These are phyloP conservation scores for Pseudocercospora crystallina DNA, from an alignment of 2,329 filamentous ascomycete species.

Conservation along the genomic window DNA sequence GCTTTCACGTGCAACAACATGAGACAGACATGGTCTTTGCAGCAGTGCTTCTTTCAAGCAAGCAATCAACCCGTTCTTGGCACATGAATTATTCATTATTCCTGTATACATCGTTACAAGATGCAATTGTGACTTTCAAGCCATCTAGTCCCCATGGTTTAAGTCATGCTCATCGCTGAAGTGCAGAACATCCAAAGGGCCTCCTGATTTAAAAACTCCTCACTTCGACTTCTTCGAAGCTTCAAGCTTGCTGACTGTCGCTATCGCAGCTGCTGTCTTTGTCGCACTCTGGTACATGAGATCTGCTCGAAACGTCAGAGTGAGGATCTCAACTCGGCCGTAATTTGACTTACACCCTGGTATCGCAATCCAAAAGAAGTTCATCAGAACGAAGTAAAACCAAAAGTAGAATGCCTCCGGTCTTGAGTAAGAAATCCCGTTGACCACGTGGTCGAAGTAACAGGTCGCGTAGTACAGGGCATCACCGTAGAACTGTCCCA, in stretches of 20 bases:
- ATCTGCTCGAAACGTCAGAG: slow-evolving; percentile 22
- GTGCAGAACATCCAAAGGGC: no score
- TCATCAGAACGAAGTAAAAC: slow-evolving; percentile 66
- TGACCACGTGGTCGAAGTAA: slow-evolving; percentile 59
- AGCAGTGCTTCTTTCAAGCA: no score
- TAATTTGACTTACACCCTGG: slow-evolving; percentile 51
- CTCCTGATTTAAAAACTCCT: background rate
- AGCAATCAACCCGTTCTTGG: no score
- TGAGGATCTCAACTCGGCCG: background rate
- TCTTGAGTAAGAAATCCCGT: slow-evolving; percentile 56
- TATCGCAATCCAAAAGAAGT: slow-evolving; percentile 65
- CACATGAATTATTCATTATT: no score
- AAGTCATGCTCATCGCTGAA: no score
- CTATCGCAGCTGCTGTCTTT: slow-evolving; percentile 26
- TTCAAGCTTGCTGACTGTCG: slow-evolving; percentile 21
- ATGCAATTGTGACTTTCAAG: no score
- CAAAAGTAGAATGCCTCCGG: slow-evolving; percentile 66
- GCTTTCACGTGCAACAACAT: no score
- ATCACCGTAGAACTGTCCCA: slow-evolving; percentile 65
- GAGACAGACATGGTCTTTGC: no score
- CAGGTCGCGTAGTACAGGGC: slow-evolving; percentile 64
- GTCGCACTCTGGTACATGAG: slow-evolving; percentile 30
- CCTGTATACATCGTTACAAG: no score
- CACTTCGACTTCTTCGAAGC: slow-evolving; percentile 27
- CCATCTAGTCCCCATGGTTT: no score